Conservation (phyloP, 2,329 filamentous ascomycete species). For the Parascedosporium putredinis region DNA sequence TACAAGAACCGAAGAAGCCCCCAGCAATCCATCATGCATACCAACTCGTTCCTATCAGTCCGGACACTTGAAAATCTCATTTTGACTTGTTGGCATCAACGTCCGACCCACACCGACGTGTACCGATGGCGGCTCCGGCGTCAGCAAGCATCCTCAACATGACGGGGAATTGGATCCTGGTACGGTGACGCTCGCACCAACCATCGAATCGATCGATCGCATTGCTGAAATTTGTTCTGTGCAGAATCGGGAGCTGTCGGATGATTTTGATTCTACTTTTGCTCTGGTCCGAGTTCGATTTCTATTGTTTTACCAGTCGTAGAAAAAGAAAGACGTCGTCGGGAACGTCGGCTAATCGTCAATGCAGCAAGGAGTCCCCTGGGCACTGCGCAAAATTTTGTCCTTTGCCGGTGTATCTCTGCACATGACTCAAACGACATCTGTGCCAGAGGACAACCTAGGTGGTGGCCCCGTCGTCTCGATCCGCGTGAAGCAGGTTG, state of each 20-base stretch:
- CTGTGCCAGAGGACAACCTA: not conserved
- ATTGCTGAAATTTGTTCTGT: not conserved
- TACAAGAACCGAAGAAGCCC: not conserved
- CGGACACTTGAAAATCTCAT: not conserved
- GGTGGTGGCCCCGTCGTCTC: not conserved
- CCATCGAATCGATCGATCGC: not conserved
- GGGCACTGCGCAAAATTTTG: not conserved
- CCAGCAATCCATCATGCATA: not conserved
- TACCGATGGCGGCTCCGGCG: not conserved
- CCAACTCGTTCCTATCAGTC: not conserved
- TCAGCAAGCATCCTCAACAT: not conserved
- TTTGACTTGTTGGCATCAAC: not conserved
- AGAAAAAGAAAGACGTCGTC: too few species aligned
- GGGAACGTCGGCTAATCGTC: not conserved
- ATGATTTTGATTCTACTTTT: constrained; percentile 4
- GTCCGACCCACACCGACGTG: not conserved
- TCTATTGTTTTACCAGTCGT: not conserved
- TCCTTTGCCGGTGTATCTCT: not conserved
- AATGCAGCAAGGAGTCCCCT: not conserved
- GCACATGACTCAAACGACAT: not conserved
- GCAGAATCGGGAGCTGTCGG: not conserved
- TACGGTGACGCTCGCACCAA: not conserved
- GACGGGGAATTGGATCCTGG: constrained; percentile 5
- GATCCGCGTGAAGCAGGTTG: not conserved
- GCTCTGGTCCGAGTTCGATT: not conserved